Base-by-base conservation (phyloP, 1,284 basidiomycete species). In the Fomes fomentarius region DNA sequence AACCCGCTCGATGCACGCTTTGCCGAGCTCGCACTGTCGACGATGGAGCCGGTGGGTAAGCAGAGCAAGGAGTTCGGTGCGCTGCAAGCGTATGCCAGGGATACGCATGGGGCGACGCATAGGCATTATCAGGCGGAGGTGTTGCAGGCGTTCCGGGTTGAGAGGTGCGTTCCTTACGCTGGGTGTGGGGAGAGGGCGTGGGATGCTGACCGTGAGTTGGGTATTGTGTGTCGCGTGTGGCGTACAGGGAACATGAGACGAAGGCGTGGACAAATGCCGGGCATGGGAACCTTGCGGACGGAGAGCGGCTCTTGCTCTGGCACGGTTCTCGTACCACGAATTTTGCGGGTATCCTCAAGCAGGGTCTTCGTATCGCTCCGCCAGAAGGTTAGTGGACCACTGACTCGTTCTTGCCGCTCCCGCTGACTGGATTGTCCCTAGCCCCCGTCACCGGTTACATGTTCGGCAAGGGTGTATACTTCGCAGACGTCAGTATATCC, bases 381-480 rank as follows among this genome's bases (percentile, higher is more conserved):
- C 84, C 85, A 7, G 84, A 88, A 75, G 83, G 77, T 79, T 58
- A 22, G 68, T 42, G 43, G 33, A 11, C 25, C 12, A 26, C 17
- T 22, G 11, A 14, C 9, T 31, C 15, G 19, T 4, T 33, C 15
- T n/a, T 14, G 9, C 26, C 17, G n/a, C 5, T 22, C 15, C 11
- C 4, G 30, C 49, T 60, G 38, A 58, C n/a, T 3, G 7, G 6
- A 22, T 24, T 24, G 10, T 14, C 30, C 53, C 22, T 49, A 79
- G 80, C 81, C 25, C 81, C 81, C 51, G 79, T 78, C 17, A 80
- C 76, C 57, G 80, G 77, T 0, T 85, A 85, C 65, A 85, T 85
- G 84, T 87, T 87, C 63, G 85, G 85, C 47, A 87, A 87, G 69
- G 85, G 84, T 39, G 81, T 85, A 25, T 87, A 87, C 65, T 83